Evolutionary conservation across 192 early-diverging fungal species (phyloP).

Genomic region (Coemansia sp.): DNA sequence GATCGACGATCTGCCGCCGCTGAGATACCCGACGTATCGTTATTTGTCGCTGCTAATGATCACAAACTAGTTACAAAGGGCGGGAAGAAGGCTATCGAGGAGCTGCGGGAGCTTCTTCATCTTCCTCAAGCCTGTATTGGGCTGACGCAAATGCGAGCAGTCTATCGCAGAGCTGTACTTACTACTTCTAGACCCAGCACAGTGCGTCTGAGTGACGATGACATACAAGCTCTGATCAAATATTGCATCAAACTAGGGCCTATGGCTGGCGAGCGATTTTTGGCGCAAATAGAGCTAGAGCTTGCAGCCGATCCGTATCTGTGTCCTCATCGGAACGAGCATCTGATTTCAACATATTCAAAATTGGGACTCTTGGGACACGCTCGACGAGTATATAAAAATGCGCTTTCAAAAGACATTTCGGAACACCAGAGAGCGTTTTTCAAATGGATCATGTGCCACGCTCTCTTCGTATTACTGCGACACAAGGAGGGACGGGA

Average conservation of each 20-base stretch:
- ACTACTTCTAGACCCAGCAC: neutral
- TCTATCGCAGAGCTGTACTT: slow-evolving; percentile 15
- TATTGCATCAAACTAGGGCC: slow-evolving; percentile 22
- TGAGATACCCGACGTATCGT: neutral
- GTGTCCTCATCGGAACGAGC: slow-evolving; percentile 2
- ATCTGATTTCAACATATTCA: slow-evolving; percentile 26
- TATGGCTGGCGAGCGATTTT: slow-evolving; percentile 19
- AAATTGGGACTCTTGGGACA: slow-evolving; percentile 34
- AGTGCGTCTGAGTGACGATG: neutral
- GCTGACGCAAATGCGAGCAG: slow-evolving; percentile 12
- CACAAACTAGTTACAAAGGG: neutral
- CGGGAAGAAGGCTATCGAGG: neutral
- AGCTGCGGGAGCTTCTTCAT: slow-evolving; percentile 12
- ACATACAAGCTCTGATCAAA: slow-evolving; percentile 10
- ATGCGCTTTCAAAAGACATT: neutral
- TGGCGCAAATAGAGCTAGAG: slow-evolving; percentile 38
- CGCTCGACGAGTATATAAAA: slow-evolving; percentile 26
- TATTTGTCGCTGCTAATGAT: neutral
- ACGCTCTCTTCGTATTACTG: slow-evolving; percentile 18
- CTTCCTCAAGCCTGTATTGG: slow-evolving; percentile 13
- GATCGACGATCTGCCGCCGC: neutral
- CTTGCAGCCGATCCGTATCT: slow-evolving; percentile 7
- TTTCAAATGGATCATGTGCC: slow-evolving; percentile 38
- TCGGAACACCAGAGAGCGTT: neutral
- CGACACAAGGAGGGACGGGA: slow-evolving; percentile 38